Evolutionary conservation across 345 rosid genomes (phyloP).

Genomic region (Gossypium arboreum): DNA sequence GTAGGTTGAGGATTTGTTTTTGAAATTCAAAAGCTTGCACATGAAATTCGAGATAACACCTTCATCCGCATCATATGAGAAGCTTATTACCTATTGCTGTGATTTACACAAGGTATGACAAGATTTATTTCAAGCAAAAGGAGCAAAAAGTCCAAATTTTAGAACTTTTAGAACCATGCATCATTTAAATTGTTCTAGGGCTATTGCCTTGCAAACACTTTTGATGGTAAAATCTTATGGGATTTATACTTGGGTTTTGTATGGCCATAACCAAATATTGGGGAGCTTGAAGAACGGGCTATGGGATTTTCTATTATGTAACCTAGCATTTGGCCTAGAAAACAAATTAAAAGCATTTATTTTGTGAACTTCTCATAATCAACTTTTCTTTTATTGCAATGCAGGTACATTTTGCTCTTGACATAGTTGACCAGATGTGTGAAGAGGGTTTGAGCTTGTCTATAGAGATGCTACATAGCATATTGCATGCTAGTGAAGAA

Average conservation of each 20-base stretch:
- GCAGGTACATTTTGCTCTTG: constrained; percentile 79
- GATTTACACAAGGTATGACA: constrained; percentile 50
- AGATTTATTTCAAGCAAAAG: background rate
- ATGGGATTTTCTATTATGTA: background rate
- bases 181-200: background rate
- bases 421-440: constrained; percentile 56
- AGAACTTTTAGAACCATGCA: background rate
- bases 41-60: constrained; percentile 47
- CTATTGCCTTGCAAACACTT: background rate
- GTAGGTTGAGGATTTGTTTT: constrained; percentile 62
- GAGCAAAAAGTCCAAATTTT: background rate
- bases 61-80: constrained; percentile 53
- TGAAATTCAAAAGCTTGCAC: constrained; percentile 59
- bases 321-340: background rate
- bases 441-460: constrained; percentile 50
- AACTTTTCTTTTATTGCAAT: constrained; percentile 19
- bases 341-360: background rate
- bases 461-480: constrained; percentile 37
- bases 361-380: background rate
- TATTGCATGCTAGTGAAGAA: constrained; percentile 55
- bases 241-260: background rate
- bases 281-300: background rate
- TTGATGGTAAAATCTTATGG: background rate
- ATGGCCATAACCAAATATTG: background rate
- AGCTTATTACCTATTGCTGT: constrained; percentile 56